Base-by-base conservation (phyloP, 768 basidiomycete species). In the Mycena metata region DNA sequence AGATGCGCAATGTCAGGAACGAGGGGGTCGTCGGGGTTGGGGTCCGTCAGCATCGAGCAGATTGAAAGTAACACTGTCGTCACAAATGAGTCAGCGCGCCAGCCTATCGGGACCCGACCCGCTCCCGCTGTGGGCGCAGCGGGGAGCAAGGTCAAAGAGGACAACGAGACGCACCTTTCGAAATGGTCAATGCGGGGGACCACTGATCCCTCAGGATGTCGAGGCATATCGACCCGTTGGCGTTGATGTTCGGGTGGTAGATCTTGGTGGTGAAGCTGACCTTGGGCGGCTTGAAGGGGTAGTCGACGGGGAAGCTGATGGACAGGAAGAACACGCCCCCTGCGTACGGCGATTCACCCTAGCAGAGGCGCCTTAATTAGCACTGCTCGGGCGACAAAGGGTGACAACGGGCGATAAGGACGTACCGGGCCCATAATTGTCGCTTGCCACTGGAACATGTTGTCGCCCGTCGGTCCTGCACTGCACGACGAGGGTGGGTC, bases 231-330 rank as follows among this genome's bases (percentile, higher is more conserved):
- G 95, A 96, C 46, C 98, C 98, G 77, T 99, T 99, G 74, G 97
- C 95, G 80, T 99, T 99, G 96, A 99, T 98, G 87, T 99, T 99
- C 41, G 97, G 97, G 82, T 99, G 97, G 82, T 98, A 99, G 76
- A 98, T 98, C 93, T 98, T 98, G 78, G 98, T 99, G 73, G 96
- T 97, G 83, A 99, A 99, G 85, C 92, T 92, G 83, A 99, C 96
- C 89, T 99, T 99, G 82, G 98, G 98, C 47, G 98, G 98, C 84
- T 99, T 98, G 92, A 99, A 99, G 26, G 98, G 98, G 85, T 99
- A 99, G 81, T 99, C 97, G 81, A 93, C 95, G 52, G 95, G 95
- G 88, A 96, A 96, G 49, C 87, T 89, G 79, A 97, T 96, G 55
- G 92, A 91, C 52, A 96, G 90, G 93, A 99, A 99, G 87, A 99